phyloP scores from a whole-genome alignment of 2,329 filamentous ascomycete species.

The Tolypocladium sp. region DNA sequence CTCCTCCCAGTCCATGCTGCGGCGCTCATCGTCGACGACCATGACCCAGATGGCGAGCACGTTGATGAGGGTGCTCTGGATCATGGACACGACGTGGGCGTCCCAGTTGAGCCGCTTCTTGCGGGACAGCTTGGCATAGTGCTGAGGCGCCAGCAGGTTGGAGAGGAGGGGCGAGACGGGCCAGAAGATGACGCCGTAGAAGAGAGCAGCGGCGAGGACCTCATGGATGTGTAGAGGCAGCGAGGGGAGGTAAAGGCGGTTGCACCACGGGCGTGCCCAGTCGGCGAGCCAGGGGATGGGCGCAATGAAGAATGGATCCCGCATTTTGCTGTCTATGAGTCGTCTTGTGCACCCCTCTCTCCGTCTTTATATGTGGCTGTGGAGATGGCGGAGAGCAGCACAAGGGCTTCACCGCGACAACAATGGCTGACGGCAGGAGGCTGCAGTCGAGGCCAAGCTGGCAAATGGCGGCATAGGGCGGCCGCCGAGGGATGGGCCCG shows the following conservation, averaged over 20 bases:
- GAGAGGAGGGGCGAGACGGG: constrained; percentile 62
- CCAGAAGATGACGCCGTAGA: constrained; percentile 61
- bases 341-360: background rate
- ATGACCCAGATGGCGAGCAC: constrained; percentile 66
- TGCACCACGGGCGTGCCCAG: constrained; percentile 54
- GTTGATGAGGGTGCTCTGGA: constrained; percentile 68
- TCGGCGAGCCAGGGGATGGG: constrained; percentile 47
- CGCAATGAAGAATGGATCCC: constrained; percentile 61
- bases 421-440: background rate
- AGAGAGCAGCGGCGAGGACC: constrained; percentile 52
- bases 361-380: background rate
- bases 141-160: constrained; percentile 47
- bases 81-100: constrained; percentile 74
- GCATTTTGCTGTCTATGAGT: constrained; percentile 40
- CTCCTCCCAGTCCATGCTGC: constrained; percentile 55
- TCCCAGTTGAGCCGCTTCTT: constrained; percentile 71
- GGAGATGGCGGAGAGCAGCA: background rate
- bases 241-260: constrained; percentile 51
- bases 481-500: background rate
- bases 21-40: constrained; percentile 56
- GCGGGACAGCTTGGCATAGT: constrained; percentile 54
- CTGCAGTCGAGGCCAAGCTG: background rate
- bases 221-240: constrained; percentile 74
- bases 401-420: background rate
- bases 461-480: background rate